Percentiles rank a stretch among this genome's conserved stretches.
Evolutionary conservation across 108 stramenopile species (phyloP).

Genomic region (Hondaea fermentalgiana): DNA sequence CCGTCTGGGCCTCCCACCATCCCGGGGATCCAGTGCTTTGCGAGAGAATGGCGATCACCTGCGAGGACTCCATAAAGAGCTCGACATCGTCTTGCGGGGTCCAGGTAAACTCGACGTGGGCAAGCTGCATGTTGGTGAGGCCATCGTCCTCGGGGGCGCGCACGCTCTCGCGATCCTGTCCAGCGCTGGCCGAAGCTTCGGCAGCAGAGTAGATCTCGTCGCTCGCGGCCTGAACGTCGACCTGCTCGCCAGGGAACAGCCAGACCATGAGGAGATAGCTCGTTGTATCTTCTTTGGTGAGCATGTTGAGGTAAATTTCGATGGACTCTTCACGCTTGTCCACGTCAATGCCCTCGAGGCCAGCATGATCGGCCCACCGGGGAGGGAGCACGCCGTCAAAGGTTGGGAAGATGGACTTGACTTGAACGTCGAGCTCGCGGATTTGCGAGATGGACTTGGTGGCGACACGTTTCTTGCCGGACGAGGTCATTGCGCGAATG

Average conservation of each 20-base stretch:
- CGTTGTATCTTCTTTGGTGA: neutral
- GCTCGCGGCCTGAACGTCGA: neutral
- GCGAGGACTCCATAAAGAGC: neutral
- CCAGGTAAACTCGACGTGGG: constrained; percentile 15
- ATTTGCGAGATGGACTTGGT: neutral
- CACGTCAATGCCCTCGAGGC: neutral
- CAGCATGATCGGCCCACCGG: neutral
- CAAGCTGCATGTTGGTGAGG: neutral
- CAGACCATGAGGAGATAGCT: neutral
- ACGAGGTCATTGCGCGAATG: neutral
- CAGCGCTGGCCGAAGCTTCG: neutral
- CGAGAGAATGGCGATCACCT: neutral
- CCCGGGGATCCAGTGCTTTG: neutral
- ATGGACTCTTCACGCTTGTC: neutral
- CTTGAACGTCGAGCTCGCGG: neutral
- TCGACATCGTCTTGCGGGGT: constrained; percentile 10
- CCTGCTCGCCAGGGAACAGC: neutral
- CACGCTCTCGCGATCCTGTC: neutral
- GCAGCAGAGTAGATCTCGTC: neutral
- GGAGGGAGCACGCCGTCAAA: neutral
- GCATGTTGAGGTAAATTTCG: neutral
- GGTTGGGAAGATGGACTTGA: neutral
- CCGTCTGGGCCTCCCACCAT: constrained; percentile 1
- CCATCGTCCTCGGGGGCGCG: neutral
- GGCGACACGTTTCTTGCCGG: neutral